Conservation (phyloP, 176 grass and related monocot genomes). For the Carex scoparia region DNA sequence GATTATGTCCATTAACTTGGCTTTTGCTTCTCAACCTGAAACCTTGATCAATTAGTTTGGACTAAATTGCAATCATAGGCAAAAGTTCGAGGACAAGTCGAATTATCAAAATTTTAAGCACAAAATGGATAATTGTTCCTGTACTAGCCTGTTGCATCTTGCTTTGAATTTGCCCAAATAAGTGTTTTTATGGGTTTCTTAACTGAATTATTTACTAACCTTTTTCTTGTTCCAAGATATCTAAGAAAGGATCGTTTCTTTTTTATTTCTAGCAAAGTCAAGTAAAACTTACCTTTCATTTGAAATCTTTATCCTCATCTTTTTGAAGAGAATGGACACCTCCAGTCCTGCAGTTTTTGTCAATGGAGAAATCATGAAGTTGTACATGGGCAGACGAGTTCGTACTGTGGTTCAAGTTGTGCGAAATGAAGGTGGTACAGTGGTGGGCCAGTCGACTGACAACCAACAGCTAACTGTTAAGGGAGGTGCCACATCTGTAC, state of each 20-base stretch:
- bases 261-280: neutral
- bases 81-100: neutral
- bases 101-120: neutral
- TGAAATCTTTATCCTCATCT: neutral
- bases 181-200: neutral
- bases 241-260: neutral
- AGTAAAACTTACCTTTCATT: neutral
- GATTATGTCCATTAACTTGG: neutral
- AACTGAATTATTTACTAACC: neutral
- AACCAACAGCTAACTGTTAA: conserved; percentile 63
- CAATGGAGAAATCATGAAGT: conserved; percentile 63
- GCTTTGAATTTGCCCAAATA: neutral
- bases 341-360: conserved; percentile 65
- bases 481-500: conserved; percentile 31
- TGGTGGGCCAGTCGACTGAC: conserved; percentile 60
- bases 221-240: neutral
- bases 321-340: conserved; percentile 69
- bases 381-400: conserved; percentile 60
- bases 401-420: conserved; percentile 70
- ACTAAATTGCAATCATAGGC: neutral
- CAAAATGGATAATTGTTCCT: neutral
- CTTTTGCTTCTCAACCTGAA: neutral
- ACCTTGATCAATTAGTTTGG: neutral
- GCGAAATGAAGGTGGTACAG: conserved; percentile 42
- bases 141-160: neutral